These are phyloP conservation scores for Calocybe gangraenosa DNA, from an alignment of 768 basidiomycete species.

Conservation along the genomic window DNA sequence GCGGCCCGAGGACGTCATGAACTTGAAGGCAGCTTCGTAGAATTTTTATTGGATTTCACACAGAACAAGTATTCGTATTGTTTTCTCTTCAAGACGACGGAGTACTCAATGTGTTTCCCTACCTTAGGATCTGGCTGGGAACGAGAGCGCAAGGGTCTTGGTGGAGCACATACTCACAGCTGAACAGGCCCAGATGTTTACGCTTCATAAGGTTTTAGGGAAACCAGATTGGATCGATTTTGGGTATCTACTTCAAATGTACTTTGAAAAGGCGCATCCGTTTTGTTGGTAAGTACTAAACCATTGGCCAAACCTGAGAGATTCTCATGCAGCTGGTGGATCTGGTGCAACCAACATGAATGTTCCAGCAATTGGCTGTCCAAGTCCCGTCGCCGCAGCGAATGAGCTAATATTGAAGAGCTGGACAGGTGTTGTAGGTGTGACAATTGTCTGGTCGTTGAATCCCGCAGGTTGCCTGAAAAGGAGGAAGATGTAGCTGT, in stretches of 20 bases:
- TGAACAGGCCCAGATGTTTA: constrained; percentile 36
- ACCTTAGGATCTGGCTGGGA: constrained; percentile 53
- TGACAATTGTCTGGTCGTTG: constrained; percentile 34
- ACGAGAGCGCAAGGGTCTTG: constrained; percentile 36
- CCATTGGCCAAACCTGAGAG: too few relatives aligned
- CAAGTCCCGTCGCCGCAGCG: constrained; percentile 34
- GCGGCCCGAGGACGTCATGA: not conserved
- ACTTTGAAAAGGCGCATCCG: too few relatives aligned
- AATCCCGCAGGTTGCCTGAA: constrained; percentile 40
- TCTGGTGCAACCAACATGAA: constrained; percentile 41
- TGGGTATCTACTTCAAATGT: constrained; percentile 33
- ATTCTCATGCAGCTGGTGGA: constrained; percentile 2
- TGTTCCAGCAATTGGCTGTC: constrained; percentile 41
- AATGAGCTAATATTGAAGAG: constrained; percentile 42
- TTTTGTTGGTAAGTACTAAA: too few relatives aligned
- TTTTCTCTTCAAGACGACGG: too few relatives aligned
- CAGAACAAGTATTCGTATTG: too few relatives aligned
- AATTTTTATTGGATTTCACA: not conserved
- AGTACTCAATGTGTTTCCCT: too few relatives aligned
- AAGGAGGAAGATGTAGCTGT: constrained; percentile 26
- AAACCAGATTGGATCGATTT: constrained; percentile 55
- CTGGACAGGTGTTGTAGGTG: constrained; percentile 26
- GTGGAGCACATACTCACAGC: constrained; percentile 44
- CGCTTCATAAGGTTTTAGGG: constrained; percentile 49
- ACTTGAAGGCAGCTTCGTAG: too few relatives aligned